Evolutionary conservation across 768 basidiomycete genomes (phyloP), one percentile per base, ranked within the genome.

Genomic region (Tylopilus vinaceipallidus): DNA sequence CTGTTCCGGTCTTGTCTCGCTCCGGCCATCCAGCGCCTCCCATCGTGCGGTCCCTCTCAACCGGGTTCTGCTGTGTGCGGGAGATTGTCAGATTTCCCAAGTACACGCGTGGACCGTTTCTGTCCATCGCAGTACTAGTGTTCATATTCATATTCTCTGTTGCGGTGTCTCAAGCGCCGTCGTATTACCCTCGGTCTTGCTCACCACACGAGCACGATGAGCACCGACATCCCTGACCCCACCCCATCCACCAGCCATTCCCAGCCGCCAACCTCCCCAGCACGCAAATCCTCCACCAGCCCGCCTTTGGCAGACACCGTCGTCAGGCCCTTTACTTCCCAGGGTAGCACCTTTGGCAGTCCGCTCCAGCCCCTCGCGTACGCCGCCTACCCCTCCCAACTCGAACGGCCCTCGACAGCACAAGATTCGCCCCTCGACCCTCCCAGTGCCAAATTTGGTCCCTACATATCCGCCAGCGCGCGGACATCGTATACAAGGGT

Each of bases 401-500:
- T 55, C 38, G 47, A 67, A n/a, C 62, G 57, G 4, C 67, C 56
- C 13, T 57, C 55, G 3, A 48, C 65, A 2, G 65, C 27, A 24
- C 52, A 42, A 7, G 52, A 47, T 11, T 49, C 57, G 17, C 47
- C 29, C 27, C 6, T 16, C 22, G 49, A 58, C 22, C 53, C 42
- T 9, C 22, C 44, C 14, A 32, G 32, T 3, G n/a, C 48, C 35
- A 53, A 19, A 3, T 40, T 49, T 4, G 55, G 61, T 10, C 63
- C 65, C 49, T 53, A 65, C 53, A 48, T 65, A 27, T 73, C 75
- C 17, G 70, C 75, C 30, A 75, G 75, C 43, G 74, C 80, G 0
- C 74, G 78, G 20, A 80, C 80, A 7, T 80, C 80, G 11, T 77
- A 75, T 54, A 82, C 80, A 2, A 74, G 74, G 22, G 79, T 81